Percentiles rank a stretch among this genome's conserved stretches.
These are phyloP conservation scores for Penicillium decumbens DNA, from an alignment of 2,329 filamentous ascomycete species.

Conservation along the genomic window DNA sequence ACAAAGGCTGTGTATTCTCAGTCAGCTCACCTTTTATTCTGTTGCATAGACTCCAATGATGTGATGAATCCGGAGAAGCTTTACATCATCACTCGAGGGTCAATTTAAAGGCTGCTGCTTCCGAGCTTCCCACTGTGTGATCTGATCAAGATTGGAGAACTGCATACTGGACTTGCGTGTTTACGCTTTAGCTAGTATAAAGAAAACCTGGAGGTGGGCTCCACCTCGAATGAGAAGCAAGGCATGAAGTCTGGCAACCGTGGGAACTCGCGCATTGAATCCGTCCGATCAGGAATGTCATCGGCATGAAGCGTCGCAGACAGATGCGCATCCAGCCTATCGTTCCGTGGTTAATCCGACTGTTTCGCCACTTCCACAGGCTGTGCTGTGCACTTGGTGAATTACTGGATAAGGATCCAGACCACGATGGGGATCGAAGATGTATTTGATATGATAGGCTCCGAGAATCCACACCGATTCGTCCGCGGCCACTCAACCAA, in stretches of 20 bases:
- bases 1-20: not conserved
- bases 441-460: slow-evolving; percentile 6
- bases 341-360: slow-evolving; percentile 1
- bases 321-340: not conserved
- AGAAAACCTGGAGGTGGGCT: not conserved
- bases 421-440: not conserved
- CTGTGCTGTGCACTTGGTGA: not conserved
- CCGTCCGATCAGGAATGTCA: slow-evolving; percentile 5
- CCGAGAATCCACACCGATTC: slow-evolving; percentile 2
- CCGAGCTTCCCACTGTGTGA: not conserved
- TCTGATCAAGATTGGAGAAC: not conserved
- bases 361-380: not conserved
- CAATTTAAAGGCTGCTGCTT: not conserved
- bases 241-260: not conserved
- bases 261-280: not conserved
- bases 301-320: not conserved
- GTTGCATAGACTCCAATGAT: not conserved
- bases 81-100: not conserved
- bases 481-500: slow-evolving; percentile 7
- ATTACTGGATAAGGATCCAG: not conserved
- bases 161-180: not conserved
- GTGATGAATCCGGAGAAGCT: not conserved
- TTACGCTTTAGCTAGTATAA: not conserved
- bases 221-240: slow-evolving; percentile 6
- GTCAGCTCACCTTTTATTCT: not conserved